phyloP scores from a whole-genome alignment of 495 filamentous ascomycete genomes.

The Daldinia vernicosa region DNA sequence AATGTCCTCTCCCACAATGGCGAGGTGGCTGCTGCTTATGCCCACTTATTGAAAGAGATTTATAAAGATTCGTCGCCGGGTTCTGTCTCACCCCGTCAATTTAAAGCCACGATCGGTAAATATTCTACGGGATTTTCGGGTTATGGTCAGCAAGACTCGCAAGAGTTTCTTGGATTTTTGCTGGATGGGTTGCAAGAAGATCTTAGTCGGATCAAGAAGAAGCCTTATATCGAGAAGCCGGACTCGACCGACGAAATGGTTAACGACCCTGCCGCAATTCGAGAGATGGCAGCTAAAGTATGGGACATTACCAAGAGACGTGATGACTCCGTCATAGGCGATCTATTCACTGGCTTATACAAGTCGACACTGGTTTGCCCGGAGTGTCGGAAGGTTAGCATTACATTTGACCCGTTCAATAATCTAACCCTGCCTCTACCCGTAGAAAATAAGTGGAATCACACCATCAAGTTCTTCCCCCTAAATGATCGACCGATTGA shows the following conservation, averaged over 20 bases:
- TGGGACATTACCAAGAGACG: constrained; percentile 92
- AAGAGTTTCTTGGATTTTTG: constrained; percentile 96
- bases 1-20: constrained; percentile 89
- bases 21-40: constrained; percentile 82
- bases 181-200: constrained; percentile 96
- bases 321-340: constrained; percentile 93
- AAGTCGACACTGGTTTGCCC: constrained; percentile 96
- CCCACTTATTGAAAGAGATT: constrained; percentile 73
- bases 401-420: constrained; percentile 98
- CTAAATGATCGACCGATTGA: constrained; percentile 68
- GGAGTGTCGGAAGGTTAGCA: constrained; percentile 90
- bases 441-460: constrained; percentile 78
- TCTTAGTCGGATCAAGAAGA: constrained; percentile 90
- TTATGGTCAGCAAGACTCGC: constrained; percentile 95
- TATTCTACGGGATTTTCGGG: constrained; percentile 88
- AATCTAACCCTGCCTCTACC: constrained; percentile 91
- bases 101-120: constrained; percentile 82
- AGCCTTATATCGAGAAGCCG: constrained; percentile 97
- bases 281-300: constrained; percentile 82
- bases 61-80: constrained; percentile 68
- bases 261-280: constrained; percentile 76
- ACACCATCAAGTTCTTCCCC: constrained; percentile 77
- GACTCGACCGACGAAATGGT: constrained; percentile 98
- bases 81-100: constrained; percentile 75
- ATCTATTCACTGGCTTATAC: constrained; percentile 96